phyloP scores from a whole-genome alignment of 2,329 filamentous ascomycete genomes.

The Alternaria dauci region DNA sequence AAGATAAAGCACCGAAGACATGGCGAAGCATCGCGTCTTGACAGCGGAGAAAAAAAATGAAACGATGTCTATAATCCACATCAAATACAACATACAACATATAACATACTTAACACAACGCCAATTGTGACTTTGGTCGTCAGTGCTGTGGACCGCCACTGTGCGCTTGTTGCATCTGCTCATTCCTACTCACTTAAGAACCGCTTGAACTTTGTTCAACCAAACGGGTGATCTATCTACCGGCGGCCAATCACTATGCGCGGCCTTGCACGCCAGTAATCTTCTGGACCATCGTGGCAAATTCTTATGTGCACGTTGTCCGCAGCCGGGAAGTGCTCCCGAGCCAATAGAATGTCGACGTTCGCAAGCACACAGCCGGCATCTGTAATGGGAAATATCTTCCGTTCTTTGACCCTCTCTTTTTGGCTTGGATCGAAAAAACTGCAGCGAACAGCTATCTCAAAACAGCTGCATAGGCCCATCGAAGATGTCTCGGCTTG shows the following conservation, averaged over 20 bases:
- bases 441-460: background rate
- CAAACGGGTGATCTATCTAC: background rate
- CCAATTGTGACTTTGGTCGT: background rate
- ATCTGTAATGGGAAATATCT: background rate
- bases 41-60: background rate
- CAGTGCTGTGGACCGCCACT: background rate
- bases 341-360: background rate
- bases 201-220: background rate
- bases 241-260: background rate
- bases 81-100: background rate
- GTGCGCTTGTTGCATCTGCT: background rate
- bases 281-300: background rate
- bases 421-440: background rate
- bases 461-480: background rate
- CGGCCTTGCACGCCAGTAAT: background rate
- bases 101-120: background rate
- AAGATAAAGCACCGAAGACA: background rate
- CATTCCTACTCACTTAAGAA: background rate
- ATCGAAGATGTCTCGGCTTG: background rate
- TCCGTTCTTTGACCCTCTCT: background rate
- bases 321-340: background rate
- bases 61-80: background rate
- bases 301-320: background rate
- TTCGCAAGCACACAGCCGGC: background rate
- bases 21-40: slow-evolving; percentile 7